phyloP scores from a whole-genome alignment of 2,329 filamentous ascomycete genomes.

The Trichoderma aggressivum region DNA sequence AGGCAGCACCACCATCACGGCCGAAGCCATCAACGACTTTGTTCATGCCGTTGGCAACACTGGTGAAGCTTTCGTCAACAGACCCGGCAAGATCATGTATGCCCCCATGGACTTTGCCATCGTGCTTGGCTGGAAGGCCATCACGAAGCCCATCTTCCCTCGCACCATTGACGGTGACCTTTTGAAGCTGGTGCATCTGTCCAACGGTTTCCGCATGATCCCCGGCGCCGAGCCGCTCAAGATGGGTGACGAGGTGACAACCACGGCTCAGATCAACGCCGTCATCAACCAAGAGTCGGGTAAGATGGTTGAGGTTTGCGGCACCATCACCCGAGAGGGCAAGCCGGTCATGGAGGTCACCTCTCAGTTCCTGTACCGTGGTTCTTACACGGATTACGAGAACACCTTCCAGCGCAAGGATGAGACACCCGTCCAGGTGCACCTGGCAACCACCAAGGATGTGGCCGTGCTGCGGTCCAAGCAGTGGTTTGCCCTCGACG shows the following conservation, averaged over 20 bases:
- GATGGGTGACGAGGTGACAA: slow-evolving; percentile 90
- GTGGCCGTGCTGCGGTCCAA: slow-evolving; percentile 92
- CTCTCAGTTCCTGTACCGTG: slow-evolving; percentile 96
- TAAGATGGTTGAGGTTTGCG: slow-evolving; percentile 99
- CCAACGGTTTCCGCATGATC: slow-evolving; percentile 97
- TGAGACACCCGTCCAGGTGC: slow-evolving; percentile 91
- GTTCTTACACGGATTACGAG: slow-evolving; percentile 86
- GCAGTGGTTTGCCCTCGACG: slow-evolving; percentile 92
- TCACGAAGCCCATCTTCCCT: slow-evolving; percentile 98
- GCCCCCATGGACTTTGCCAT: slow-evolving; percentile 99
- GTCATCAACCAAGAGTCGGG: slow-evolving; percentile 97
- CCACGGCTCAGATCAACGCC: slow-evolving; percentile 92
- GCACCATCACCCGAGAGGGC: slow-evolving; percentile 83
- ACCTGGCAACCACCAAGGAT: slow-evolving; percentile 83
- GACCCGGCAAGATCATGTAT: slow-evolving; percentile 88
- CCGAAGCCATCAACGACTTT: slow-evolving; percentile 94
- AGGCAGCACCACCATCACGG: slow-evolving; percentile 80
- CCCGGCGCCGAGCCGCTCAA: slow-evolving; percentile 91
- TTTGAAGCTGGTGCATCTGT: slow-evolving; percentile 92
- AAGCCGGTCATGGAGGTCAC: slow-evolving; percentile 96
- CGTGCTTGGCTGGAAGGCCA: slow-evolving; percentile 98
- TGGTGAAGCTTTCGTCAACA: slow-evolving; percentile 93
- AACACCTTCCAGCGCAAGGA: slow-evolving; percentile 98
- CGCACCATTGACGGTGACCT: slow-evolving; percentile 93
- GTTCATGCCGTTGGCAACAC: slow-evolving; percentile 99